Evolutionary conservation across 2,329 filamentous ascomycete genomes (phyloP).

Genomic region (Ceratocystis destructans): DNA sequence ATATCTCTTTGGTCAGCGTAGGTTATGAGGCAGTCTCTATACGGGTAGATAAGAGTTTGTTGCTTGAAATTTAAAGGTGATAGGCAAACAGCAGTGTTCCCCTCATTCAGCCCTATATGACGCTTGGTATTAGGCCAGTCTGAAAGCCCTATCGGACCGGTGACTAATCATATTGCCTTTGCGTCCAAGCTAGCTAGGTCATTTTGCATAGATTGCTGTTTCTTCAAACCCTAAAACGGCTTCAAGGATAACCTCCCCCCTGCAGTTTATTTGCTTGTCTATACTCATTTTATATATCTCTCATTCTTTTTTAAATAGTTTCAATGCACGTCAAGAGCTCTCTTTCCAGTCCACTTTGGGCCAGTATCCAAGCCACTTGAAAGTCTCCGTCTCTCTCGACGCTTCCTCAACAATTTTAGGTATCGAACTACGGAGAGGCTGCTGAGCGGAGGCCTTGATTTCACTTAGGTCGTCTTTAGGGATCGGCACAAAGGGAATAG

Average conservation of each 20-base stretch:
- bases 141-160: too few relatives aligned
- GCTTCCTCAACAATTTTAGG: constrained; percentile 47
- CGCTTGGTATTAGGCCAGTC: neutral
- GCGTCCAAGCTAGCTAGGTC: too few relatives aligned
- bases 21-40: too few relatives aligned
- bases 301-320: too few relatives aligned
- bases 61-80: neutral
- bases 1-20: too few relatives aligned
- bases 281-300: neutral
- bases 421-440: constrained; percentile 37
- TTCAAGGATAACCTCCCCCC: neutral
- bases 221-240: neutral
- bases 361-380: constrained; percentile 61
- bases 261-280: neutral
- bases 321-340: neutral
- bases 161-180: too few relatives aligned
- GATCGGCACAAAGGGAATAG: constrained; percentile 37
- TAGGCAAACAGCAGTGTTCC: neutral
- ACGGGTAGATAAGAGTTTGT: too few relatives aligned
- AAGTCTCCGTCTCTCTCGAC: constrained; percentile 42
- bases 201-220: neutral
- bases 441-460: constrained; percentile 35
- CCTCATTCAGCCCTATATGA: neutral
- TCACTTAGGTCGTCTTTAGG: neutral
- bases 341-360: constrained; percentile 17